A percentile compares a stretch with the other conserved stretches of the same genome.
phyloP scores from a whole-genome alignment of 2,329 filamentous ascomycete species.

The Metarhizium rileyi region DNA sequence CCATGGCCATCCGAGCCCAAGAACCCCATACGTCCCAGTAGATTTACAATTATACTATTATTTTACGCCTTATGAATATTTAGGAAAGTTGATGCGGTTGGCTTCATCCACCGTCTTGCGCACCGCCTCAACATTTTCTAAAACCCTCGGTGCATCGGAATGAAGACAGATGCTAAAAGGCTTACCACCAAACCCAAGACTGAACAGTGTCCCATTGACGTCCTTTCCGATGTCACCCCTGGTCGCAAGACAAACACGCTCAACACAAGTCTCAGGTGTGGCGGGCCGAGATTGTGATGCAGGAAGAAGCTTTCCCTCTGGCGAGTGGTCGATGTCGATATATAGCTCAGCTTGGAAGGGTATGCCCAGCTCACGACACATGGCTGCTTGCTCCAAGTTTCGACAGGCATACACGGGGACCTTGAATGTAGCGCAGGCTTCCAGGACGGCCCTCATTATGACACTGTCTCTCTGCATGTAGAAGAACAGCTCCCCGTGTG shows the following conservation, averaged over 20 bases:
- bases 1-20: too few species aligned
- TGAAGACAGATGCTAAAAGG: slow-evolving; percentile 9
- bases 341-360: slow-evolving; percentile 11
- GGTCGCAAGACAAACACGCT: slow-evolving; percentile 2
- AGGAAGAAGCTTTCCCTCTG: slow-evolving; percentile 7
- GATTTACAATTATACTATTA: too few species aligned
- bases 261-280: slow-evolving; percentile 9
- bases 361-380: slow-evolving; percentile 12
- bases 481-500: slow-evolving; percentile 5
- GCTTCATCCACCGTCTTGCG: slow-evolving; percentile 5
- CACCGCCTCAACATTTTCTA: slow-evolving; percentile 6
- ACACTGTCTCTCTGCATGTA: slow-evolving; percentile 11
- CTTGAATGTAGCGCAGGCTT: slow-evolving; percentile 16
- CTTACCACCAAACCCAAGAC: slow-evolving; percentile 1
- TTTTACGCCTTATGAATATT: too few species aligned
- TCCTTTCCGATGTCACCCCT: not conserved
- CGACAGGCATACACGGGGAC: slow-evolving; percentile 12
- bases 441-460: slow-evolving; percentile 19
- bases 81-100: not conserved
- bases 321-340: slow-evolving; percentile 15
- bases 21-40: too few species aligned
- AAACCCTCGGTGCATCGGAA: slow-evolving; percentile 5
- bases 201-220: slow-evolving; percentile 1
- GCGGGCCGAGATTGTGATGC: slow-evolving; percentile 5
- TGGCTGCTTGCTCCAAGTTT: slow-evolving; percentile 14